A percentile compares a stretch with the other conserved stretches of the same genome.
phyloP scores from a whole-genome alignment of 352 stramenopile genomes.

The Globisporangium acanthophoron region DNA sequence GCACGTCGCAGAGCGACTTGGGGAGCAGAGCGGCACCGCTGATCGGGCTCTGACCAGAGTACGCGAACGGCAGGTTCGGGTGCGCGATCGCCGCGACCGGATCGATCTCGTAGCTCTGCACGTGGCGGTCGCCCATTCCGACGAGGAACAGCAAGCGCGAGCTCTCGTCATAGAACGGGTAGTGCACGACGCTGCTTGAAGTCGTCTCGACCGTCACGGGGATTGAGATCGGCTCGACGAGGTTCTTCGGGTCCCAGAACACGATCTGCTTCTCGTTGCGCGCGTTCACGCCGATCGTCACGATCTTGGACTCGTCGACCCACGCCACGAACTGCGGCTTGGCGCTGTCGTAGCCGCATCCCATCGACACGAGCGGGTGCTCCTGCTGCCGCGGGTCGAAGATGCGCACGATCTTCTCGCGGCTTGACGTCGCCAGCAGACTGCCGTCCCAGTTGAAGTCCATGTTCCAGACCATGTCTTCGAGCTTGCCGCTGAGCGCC shows the following conservation, averaged over 20 bases:
- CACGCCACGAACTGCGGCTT: slow-evolving; percentile 72
- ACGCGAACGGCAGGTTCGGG: slow-evolving; percentile 59
- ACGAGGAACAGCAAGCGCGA: slow-evolving; percentile 69
- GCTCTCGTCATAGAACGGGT: slow-evolving; percentile 62
- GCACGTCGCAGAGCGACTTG: slow-evolving; percentile 57
- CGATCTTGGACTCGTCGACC: slow-evolving; percentile 29
- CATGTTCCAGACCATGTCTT: slow-evolving; percentile 74
- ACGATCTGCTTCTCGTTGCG: slow-evolving; percentile 62
- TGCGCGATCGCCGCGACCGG: slow-evolving; percentile 28
- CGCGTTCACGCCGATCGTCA: slow-evolving; percentile 53
- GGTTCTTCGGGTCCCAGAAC: slow-evolving; percentile 68
- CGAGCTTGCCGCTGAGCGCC: slow-evolving; percentile 44
- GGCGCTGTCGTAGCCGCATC: slow-evolving; percentile 59
- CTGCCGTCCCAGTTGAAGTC: slow-evolving; percentile 58
- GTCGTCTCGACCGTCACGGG: slow-evolving; percentile 32
- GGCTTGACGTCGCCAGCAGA: slow-evolving; percentile 60
- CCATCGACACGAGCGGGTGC: slow-evolving; percentile 54
- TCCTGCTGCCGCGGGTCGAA: slow-evolving; percentile 52
- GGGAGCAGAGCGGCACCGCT: slow-evolving; percentile 54
- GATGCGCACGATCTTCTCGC: slow-evolving; percentile 66
- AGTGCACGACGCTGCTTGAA: slow-evolving; percentile 36
- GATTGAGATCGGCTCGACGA: slow-evolving; percentile 53
- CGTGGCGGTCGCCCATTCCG: slow-evolving; percentile 50
- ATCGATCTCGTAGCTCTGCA: slow-evolving; percentile 76
- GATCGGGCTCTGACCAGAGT: slow-evolving; percentile 43